Evolutionary conservation across 495 filamentous ascomycete genomes (phyloP).

Genomic region (Aspergillus saccharolyticus): DNA sequence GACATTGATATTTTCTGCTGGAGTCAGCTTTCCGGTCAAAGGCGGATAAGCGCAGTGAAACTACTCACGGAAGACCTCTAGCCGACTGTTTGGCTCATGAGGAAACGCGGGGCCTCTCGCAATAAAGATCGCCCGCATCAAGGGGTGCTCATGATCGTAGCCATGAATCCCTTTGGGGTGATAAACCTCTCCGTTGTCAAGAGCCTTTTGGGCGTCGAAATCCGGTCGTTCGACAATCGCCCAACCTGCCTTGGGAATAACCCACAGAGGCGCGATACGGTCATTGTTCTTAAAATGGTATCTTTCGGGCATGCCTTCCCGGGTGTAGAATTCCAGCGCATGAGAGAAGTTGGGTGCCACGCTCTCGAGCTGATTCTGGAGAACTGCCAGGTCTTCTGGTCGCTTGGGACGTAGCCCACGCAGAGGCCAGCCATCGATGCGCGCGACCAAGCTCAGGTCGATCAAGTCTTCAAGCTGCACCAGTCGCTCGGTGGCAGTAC

Average conservation of each 20-base stretch:
- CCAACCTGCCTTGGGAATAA: constrained; percentile 86
- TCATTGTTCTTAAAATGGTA: constrained; percentile 83
- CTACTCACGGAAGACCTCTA: constrained; percentile 78
- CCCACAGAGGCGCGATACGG: constrained; percentile 89
- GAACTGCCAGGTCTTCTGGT: constrained; percentile 48
- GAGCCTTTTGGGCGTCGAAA: constrained; percentile 61
- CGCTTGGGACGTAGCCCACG: constrained; percentile 77
- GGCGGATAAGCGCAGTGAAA: not conserved
- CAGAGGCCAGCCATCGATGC: constrained; percentile 92
- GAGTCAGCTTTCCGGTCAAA: constrained; percentile 1
- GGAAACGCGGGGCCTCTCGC: constrained; percentile 86
- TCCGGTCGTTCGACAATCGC: constrained; percentile 76
- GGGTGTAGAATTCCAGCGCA: constrained; percentile 77
- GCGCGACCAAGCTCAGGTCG: constrained; percentile 65
- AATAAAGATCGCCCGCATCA: constrained; percentile 91
- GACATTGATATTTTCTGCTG: constrained; percentile 82
- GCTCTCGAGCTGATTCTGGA: constrained; percentile 33
- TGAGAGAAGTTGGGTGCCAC: constrained; percentile 49
- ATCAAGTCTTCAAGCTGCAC: constrained; percentile 92
- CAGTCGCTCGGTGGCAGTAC: constrained; percentile 72
- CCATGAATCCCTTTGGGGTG: constrained; percentile 78
- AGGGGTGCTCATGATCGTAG: constrained; percentile 81
- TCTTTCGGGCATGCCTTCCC: constrained; percentile 80
- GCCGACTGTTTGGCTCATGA: constrained; percentile 70
- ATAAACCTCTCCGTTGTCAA: constrained; percentile 59